phyloP scores from a whole-genome alignment of 2,329 filamentous ascomycete species.

The Cordyceps cicadae region DNA sequence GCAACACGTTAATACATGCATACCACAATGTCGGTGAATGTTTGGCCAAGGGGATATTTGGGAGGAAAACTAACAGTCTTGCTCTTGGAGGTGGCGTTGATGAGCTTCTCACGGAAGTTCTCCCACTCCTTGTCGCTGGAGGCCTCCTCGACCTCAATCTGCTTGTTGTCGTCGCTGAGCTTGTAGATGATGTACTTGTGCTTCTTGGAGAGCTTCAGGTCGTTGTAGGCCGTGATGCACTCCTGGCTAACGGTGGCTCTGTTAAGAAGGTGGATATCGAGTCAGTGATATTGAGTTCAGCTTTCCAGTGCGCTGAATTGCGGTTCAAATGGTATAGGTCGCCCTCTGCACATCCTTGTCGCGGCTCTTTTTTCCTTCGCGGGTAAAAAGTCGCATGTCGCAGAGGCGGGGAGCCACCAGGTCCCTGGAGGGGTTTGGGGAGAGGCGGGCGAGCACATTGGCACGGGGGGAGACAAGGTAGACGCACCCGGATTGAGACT shows the following conservation, averaged over 20 bases:
- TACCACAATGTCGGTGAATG: not conserved
- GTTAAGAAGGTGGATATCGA: slow-evolving; percentile 10
- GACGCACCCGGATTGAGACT: slow-evolving; percentile 65
- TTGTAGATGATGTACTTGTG: slow-evolving; percentile 85
- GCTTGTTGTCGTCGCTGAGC: slow-evolving; percentile 72
- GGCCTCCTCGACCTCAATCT: slow-evolving; percentile 72
- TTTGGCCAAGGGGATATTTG: not conserved
- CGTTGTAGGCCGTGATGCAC: slow-evolving; percentile 65
- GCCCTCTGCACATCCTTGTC: not conserved
- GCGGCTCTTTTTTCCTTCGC: not conserved
- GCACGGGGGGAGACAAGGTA: slow-evolving; percentile 14
- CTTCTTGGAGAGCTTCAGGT: slow-evolving; percentile 74
- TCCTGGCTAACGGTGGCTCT: slow-evolving; percentile 67
- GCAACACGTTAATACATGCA: not conserved
- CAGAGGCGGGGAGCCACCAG: not conserved
- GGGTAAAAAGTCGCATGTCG: slow-evolving; percentile 3
- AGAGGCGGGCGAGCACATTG: slow-evolving; percentile 2
- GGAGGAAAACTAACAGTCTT: slow-evolving; percentile 45
- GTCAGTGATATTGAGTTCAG: not conserved
- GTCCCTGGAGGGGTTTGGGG: slow-evolving; percentile 9
- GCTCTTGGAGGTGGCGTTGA: slow-evolving; percentile 65
- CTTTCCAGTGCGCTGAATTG: not conserved
- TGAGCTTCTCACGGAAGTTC: slow-evolving; percentile 65
- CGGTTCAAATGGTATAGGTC: not conserved
- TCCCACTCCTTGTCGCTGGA: slow-evolving; percentile 61